Evolutionary conservation across 2,329 filamentous ascomycete species (phyloP), one percentile per base, ranked within the genome.

Genomic region (Colletotrichum liaoningense): DNA sequence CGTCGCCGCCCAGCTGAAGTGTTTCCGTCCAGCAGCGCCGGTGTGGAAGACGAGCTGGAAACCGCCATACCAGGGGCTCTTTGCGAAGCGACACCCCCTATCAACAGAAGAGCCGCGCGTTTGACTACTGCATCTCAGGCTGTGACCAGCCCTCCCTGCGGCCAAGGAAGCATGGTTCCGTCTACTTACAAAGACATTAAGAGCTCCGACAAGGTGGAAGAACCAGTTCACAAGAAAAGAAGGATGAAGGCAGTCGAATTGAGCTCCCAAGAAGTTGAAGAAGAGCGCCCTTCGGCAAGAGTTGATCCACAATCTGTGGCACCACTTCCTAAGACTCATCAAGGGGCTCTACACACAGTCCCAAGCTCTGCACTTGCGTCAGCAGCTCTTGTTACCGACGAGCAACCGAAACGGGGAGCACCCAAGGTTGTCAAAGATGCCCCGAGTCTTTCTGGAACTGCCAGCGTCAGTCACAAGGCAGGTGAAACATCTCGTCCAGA

Each of bases 41-140:
- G 73, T 28, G 73, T 79, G 9, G 83, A 84, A 26, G 81, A 84
- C 16, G 82, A 83, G 9, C 69, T 84, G n/a, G 84, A 85, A 59
- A 79, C 80, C 59, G 79, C 79, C 46, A 74, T 83, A 5, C 82
- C 82, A 1, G 78, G 79, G 49, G 80, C 78, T 7, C 77, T 75
- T n/a, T n/a, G 24, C 16, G 63, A 67, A 59, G 70, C 69, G 28
- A 75, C 66, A n/a, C 67, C 73, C 12, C 71, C 70, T 7, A 59
- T 75, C 52, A 74, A 71, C 54, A 66, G 42, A 33, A 35, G 59
- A 6, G 69, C 69, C 12, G 69, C 60, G 8, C 73, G 33, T 38
- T 16, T 67, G 16, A 38, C 58, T 11, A 64, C 65, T 8, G 59
- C 35, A 11, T 38, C 68, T 30, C 46, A 67, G 28, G 68, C 67